Evolutionary conservation across 1,139 yeast genomes (phyloP).

Genomic region (Hyphopichia khmerensis): DNA sequence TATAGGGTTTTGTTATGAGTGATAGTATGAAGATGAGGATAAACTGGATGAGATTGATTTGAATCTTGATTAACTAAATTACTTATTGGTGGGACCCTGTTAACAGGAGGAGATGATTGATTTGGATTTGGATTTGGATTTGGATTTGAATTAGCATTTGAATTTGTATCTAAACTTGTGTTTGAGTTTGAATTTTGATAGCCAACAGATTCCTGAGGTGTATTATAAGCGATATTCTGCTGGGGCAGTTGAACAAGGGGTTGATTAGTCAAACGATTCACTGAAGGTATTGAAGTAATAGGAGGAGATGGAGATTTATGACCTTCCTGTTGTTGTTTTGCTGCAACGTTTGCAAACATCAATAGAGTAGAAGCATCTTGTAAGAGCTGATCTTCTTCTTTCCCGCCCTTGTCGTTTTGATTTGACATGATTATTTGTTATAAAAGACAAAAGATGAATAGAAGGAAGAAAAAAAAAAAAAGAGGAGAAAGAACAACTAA

Average conservation of each 20-base stretch:
- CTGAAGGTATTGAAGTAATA: background rate
- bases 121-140: background rate
- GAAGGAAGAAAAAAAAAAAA: background rate
- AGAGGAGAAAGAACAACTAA: no score
- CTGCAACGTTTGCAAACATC: constrained; percentile 62
- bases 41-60: constrained; percentile 5
- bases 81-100: background rate
- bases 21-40: background rate
- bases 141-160: background rate
- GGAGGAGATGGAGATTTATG: constrained; percentile 7
- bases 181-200: no score
- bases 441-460: background rate
- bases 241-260: no score
- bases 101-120: constrained; percentile 4
- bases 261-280: background rate
- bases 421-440: background rate
- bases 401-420: background rate
- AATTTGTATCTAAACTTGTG: no score
- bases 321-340: constrained; percentile 35
- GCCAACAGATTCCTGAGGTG: no score
- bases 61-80: constrained; percentile 1
- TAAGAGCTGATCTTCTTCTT: constrained; percentile 39
- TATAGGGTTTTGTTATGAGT: background rate
- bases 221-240: no score
- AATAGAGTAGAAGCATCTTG: constrained; percentile 67